A percentile compares a stretch with the other conserved stretches of the same genome.
Evolutionary conservation across 1,284 basidiomycete genomes (phyloP).

Genomic region (Fomitopsis schrenkii): DNA sequence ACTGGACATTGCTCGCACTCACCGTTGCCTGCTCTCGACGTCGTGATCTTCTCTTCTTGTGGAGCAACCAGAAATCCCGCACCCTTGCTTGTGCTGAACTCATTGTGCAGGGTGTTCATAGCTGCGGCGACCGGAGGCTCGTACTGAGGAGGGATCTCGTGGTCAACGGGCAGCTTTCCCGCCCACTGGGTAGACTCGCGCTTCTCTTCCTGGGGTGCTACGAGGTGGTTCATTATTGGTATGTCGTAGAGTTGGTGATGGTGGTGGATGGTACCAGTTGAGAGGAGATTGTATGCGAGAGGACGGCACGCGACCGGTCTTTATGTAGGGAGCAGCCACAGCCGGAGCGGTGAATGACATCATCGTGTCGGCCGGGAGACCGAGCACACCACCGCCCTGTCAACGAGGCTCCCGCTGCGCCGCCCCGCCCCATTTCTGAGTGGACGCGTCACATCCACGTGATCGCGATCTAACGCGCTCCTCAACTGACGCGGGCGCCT

Average conservation of each 20-base stretch:
- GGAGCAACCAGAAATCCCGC: constrained; percentile 15
- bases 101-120: not conserved
- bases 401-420: not conserved
- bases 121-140: not conserved
- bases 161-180: constrained; percentile 9
- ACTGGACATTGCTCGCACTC: not conserved
- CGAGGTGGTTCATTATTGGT: constrained; percentile 16
- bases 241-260: not conserved
- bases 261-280: no score
- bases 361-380: not conserved
- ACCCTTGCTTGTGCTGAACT: constrained; percentile 4
- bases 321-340: not conserved
- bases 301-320: not conserved
- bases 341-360: constrained; percentile 1
- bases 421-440: not conserved
- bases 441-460: not conserved
- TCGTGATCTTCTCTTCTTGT: constrained; percentile 13
- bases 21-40: constrained; percentile 1
- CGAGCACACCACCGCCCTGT: not conserved
- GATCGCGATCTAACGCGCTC: not conserved
- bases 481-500: no score
- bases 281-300: not conserved
- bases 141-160: constrained; percentile 6
- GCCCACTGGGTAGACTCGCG: constrained; percentile 5
- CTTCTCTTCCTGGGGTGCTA: constrained; percentile 17